Evolutionary conservation across 768 basidiomycete genomes (phyloP), one percentile per base, ranked within the genome.

Genomic region (Boletus tylopilopsis): DNA sequence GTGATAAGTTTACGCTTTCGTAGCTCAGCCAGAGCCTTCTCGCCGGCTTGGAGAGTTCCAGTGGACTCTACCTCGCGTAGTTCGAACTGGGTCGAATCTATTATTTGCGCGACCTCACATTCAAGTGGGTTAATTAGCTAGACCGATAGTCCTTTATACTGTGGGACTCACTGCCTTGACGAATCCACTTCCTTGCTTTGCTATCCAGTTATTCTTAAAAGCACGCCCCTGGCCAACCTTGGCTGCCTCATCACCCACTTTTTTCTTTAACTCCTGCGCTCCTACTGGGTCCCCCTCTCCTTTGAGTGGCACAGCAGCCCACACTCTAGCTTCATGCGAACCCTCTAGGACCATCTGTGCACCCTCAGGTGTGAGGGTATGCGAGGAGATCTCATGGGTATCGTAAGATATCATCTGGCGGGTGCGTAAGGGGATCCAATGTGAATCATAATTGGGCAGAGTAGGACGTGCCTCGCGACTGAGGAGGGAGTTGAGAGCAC

Each of bases 141-240:
- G 13, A n/a, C 12, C 21, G 13, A 39, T 27, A 3, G 13, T 13
- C 19, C 22, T 24, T 27, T 2, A 34, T 6, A 21, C 22, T 41
- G 24, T 13, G 37, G 18, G 32, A 78, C 90, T 57, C 54, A 95
- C 94, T 54, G 85, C 75, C 72, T 89, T 88, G 39, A 95, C 82
- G 56, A 99, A 81, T 18, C 88, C 90, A 54, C 81, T 79, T 8
- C 89, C 91, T 55, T 95, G 88, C 68, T 97, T 98, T 19, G 75
- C 78, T 54, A 98, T 92, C 96, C 96, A 99, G 48, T 88, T 90
- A 59, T 89, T 93, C 74, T 94, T 97, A 79, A 99, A 96, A 18
- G 95, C 96, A 56, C 88, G 81, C 9, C 87, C 87, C 72, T 98
- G 96, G 1, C 96, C 96, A 49, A 97, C 80, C 71, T 94, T 96